Evolutionary conservation across 352 stramenopile genomes (phyloP).

Genomic region (Phytophthora pini): DNA sequence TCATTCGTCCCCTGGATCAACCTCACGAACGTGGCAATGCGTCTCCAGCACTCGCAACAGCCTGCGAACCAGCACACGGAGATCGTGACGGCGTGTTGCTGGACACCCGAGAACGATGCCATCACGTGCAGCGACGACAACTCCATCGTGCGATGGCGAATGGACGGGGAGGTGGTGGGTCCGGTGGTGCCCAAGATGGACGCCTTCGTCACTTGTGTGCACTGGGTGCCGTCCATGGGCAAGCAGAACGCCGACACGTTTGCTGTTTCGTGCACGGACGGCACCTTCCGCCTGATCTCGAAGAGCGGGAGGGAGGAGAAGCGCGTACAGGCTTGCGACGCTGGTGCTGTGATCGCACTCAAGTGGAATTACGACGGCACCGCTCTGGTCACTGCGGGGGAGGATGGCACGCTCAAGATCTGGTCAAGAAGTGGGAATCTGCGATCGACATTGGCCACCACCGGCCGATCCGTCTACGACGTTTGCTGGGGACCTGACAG

Average conservation of each 20-base stretch:
- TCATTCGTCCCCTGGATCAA: constrained; percentile 17
- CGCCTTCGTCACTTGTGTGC: constrained; percentile 77
- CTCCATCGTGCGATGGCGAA: constrained; percentile 81
- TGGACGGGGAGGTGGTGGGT: constrained; percentile 84
- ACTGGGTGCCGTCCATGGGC: constrained; percentile 84
- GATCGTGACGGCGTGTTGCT: constrained; percentile 87
- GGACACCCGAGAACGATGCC: constrained; percentile 90
- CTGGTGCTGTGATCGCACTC: constrained; percentile 88
- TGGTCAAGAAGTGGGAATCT: constrained; percentile 90
- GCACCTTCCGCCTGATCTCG: constrained; percentile 90
- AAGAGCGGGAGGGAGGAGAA: constrained; percentile 94
- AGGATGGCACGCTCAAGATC: constrained; percentile 95
- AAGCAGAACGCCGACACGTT: constrained; percentile 88
- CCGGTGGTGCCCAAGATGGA: constrained; percentile 72
- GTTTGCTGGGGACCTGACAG: constrained; percentile 93
- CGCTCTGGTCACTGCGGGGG: constrained; percentile 89
- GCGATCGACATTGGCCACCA: constrained; percentile 87
- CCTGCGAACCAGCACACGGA: constrained; percentile 79
- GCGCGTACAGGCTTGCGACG: constrained; percentile 81
- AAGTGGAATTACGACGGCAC: constrained; percentile 95
- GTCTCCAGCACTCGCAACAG: constrained; percentile 81
- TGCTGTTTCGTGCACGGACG: constrained; percentile 91
- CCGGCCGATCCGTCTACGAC: constrained; percentile 83
- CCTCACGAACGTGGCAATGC: constrained; percentile 43
- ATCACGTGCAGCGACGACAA: constrained; percentile 90